phyloP scores from a whole-genome alignment of 2,329 filamentous ascomycete genomes.

The Aspergillus terreus region DNA sequence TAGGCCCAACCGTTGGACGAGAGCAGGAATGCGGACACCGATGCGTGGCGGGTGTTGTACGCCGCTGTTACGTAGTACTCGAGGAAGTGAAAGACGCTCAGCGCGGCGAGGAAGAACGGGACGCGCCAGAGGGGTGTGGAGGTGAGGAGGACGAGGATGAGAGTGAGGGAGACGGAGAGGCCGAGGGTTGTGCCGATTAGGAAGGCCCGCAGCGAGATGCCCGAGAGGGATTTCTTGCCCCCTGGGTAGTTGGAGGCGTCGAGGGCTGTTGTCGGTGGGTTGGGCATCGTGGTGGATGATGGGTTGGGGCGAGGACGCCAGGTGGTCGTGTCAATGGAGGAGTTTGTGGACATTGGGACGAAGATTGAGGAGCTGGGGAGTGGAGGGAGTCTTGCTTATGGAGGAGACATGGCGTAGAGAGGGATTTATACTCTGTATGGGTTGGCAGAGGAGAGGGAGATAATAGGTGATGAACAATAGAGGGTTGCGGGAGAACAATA shows the following conservation, averaged over 20 bases:
- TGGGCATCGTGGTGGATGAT: constrained; percentile 8
- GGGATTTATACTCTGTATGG: not conserved
- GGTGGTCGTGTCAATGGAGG: not conserved
- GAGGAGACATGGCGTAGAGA: not conserved
- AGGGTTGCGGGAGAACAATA: not conserved
- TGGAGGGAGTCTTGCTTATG: not conserved
- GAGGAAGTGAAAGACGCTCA: constrained; percentile 87
- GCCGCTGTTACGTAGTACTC: constrained; percentile 89
- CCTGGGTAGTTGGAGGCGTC: constrained; percentile 33
- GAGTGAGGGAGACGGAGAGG: constrained; percentile 25
- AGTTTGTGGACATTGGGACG: not conserved
- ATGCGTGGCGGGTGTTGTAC: constrained; percentile 73
- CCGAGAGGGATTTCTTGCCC: constrained; percentile 41
- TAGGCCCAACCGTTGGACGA: constrained; percentile 81
- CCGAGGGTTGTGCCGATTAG: constrained; percentile 41
- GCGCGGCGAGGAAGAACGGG: constrained; percentile 52
- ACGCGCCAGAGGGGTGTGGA: constrained; percentile 52
- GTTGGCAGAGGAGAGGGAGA: not conserved
- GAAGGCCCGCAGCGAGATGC: constrained; percentile 45
- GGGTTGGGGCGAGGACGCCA: constrained; percentile 7
- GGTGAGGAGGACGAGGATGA: constrained; percentile 23
- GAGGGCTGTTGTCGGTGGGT: constrained; percentile 10
- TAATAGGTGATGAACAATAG: not conserved
- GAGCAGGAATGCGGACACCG: constrained; percentile 74
- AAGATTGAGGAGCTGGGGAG: not conserved